Evolutionary conservation across 1,284 basidiomycete genomes (phyloP), one percentile per base, ranked within the genome.

Genomic region (Tilletia indica): DNA sequence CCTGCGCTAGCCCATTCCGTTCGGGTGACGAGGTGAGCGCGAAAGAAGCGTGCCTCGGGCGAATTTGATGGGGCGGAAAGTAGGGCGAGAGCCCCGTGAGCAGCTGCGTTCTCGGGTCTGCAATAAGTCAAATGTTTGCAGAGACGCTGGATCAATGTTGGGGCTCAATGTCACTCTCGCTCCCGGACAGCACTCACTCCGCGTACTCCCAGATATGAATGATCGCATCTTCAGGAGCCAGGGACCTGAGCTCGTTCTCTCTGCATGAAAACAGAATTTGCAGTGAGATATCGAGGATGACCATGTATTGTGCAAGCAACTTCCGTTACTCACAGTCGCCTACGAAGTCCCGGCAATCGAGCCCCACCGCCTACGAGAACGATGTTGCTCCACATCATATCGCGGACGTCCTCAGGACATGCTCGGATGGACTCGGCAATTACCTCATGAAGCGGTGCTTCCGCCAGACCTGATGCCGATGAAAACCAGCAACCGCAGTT

Each of bases 371-470:
- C 95, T 76, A 94, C 89, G 72, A 97, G 86, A 4, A 92, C 91
- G 74, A 98, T 93, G 83, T 97, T 93, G 49, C 89, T 89, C 94
- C 94, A 97, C 85, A 94, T 94, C 89, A 97, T 89, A 36, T 92
- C 93, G 77, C 90, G 92, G 6, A 68, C 74, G 78, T 93, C 92
- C 67, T 88, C 86, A 0, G 92, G 92, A 67, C 45, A 56, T 16
- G 71, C 66, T 21, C 88, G 86, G 80, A 97, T 93, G 71, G 91
- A 90, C 71, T 88, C 82, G 47, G 91, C 90, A 70, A 97, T 89
- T 4, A 91, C 90, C 70, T 88, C 88, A 34, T 93, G 87, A 19
- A 97, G 85, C 0, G 94, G 93, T 21, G 88, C 87, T 82, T 97
- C 94, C 12, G 90, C 88, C 56, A 97, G 85, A 4, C 93, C 93